Percentiles rank a stretch among this genome's conserved stretches.
phyloP scores from a whole-genome alignment of 306 rosid species.

The Carpinus fangiana region DNA sequence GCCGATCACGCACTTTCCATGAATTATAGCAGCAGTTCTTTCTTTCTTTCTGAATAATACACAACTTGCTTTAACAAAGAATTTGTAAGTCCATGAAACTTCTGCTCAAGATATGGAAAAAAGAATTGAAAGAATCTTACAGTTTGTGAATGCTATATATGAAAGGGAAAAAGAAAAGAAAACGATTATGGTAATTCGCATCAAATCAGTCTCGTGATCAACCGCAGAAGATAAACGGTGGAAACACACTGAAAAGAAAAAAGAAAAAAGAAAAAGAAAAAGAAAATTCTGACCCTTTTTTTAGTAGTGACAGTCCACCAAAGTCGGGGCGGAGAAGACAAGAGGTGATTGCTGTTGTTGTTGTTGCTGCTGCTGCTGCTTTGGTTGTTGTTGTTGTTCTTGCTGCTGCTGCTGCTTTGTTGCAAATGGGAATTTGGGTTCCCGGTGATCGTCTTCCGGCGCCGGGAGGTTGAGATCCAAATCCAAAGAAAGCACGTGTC shows the following conservation, averaged over 20 bases:
- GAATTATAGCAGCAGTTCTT: constrained; percentile 35
- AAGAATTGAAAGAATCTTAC: constrained; percentile 49
- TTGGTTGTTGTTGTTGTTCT: constrained; percentile 38
- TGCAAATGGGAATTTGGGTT: constrained; percentile 57
- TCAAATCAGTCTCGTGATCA: constrained; percentile 28
- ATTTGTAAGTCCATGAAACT: constrained; percentile 20
- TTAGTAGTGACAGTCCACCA: constrained; percentile 98
- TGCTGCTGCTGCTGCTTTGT: constrained; percentile 55
- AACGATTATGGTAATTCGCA: constrained; percentile 27
- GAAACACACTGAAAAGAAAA: constrained; percentile 3
- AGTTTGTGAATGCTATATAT: constrained; percentile 29
- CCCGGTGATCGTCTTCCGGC: constrained; percentile 79
- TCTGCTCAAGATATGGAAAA: constrained; percentile 21
- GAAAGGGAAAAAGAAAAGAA: constrained; percentile 16
- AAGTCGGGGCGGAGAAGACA: constrained; percentile 65
- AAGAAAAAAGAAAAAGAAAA: constrained; percentile 9
- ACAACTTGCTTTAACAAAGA: constrained; percentile 28
- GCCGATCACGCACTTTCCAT: constrained; percentile 58
- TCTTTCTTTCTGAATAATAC: constrained; percentile 34
- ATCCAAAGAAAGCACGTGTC: constrained; percentile 58
- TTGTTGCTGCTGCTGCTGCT: constrained; percentile 47
- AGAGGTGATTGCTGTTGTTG: constrained; percentile 42
- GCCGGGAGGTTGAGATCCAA: constrained; percentile 98
- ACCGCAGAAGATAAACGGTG: not conserved
- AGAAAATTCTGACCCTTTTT: constrained; percentile 26